Conservation (phyloP, 257 asterid species). For the Nicotiana otophora region DNA sequence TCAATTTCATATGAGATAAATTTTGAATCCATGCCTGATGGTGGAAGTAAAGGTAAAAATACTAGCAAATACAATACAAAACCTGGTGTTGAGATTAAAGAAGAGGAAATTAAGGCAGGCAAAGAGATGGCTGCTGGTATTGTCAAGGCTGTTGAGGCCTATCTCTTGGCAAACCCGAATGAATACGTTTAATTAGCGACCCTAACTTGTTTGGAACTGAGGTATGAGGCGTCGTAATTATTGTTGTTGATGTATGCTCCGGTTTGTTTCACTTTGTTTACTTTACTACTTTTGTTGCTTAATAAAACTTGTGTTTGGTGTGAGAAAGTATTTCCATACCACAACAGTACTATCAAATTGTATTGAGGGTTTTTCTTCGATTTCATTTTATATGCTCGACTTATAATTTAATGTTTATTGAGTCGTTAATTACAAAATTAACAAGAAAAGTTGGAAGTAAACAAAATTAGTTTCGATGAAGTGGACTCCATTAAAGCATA, state of each 20-base stretch:
- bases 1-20: constrained; percentile 17
- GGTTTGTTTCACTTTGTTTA: not conserved
- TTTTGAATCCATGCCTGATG: constrained; percentile 16
- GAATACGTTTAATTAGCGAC: constrained; percentile 5
- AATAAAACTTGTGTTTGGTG: not conserved
- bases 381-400: not conserved
- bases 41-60: constrained; percentile 14
- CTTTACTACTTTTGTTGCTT: not conserved
- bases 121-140: constrained; percentile 10
- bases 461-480: too few species aligned
- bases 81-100: constrained; percentile 12
- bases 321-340: not conserved
- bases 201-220: too few species aligned
- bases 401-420: too few species aligned
- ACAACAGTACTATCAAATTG: not conserved
- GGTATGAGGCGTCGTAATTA: too few species aligned
- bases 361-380: not conserved
- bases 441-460: too few species aligned
- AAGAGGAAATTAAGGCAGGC: constrained; percentile 20
- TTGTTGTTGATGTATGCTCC: too few species aligned
- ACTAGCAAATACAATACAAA: constrained; percentile 6
- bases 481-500: too few species aligned
- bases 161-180: constrained; percentile 15
- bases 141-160: constrained; percentile 20
- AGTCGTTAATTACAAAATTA: too few species aligned